Evolutionary conservation across 83 land plant species (phyloP).

Genomic region (Thuja plicata): DNA sequence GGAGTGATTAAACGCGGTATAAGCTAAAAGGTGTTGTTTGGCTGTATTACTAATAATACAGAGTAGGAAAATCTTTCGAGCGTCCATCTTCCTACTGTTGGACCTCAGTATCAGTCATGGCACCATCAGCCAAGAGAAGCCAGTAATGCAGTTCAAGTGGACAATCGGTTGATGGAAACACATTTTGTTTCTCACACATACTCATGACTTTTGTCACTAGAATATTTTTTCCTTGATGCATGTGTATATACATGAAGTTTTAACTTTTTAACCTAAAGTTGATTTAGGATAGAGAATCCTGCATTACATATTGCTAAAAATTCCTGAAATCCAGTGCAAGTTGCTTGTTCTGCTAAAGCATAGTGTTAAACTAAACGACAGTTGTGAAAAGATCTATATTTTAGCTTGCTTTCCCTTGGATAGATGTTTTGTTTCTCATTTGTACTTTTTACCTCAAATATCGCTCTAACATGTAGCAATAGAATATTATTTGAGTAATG

Average conservation of each 20-base stretch:
- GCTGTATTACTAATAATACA: too few species aligned
- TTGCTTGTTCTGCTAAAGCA: not conserved
- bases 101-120: not conserved
- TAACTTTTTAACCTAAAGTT: too few species aligned
- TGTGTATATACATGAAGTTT: too few species aligned
- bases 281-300: too few species aligned
- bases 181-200: too few species aligned
- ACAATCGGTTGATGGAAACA: too few species aligned
- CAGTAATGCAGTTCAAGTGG: not conserved
- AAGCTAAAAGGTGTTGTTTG: not conserved
- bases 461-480: not conserved
- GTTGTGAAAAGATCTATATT: not conserved
- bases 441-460: not conserved
- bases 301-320: not conserved
- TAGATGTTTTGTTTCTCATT: not conserved
- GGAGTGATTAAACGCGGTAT: not conserved
- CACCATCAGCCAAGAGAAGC: not conserved
- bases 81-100: not conserved
- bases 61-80: not conserved
- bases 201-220: too few species aligned
- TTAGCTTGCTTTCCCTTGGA: not conserved
- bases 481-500: not conserved
- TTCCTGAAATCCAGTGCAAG: not conserved
- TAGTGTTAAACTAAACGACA: not conserved
- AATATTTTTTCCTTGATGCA: too few species aligned